Evolutionary conservation across 306 rosid genomes (phyloP).

Genomic region (Luffa aegyptiaca): DNA sequence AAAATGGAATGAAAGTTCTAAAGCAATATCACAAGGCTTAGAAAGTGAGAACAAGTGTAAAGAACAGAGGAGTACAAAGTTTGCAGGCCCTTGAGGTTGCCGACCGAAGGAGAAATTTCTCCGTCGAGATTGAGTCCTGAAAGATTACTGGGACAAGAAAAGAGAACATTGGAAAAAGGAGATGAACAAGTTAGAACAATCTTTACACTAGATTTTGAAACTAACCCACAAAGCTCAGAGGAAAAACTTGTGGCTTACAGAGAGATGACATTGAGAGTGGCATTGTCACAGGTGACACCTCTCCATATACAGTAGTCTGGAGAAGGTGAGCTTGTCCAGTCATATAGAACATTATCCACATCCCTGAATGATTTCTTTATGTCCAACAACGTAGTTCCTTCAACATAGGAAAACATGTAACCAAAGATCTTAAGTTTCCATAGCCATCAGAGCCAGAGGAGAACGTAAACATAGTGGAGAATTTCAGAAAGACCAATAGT

Average conservation of each 20-base stretch:
- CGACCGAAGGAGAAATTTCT: conserved; percentile 83
- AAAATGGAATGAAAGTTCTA: not conserved
- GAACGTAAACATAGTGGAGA: not conserved
- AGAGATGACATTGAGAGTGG: conserved; percentile 65
- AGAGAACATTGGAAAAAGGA: not conserved
- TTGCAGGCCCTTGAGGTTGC: conserved; percentile 60
- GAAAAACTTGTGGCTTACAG: conserved; percentile 48
- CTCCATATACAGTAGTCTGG: conserved; percentile 90
- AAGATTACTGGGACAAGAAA: conserved; percentile 53
- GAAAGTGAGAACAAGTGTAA: not conserved
- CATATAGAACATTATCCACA: conserved; percentile 79
- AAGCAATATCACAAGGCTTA: not conserved
- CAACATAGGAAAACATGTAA: conserved; percentile 18
- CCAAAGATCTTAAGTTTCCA: not conserved
- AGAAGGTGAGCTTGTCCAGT: conserved; percentile 76
- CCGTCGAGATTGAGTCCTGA: conserved; percentile 85
- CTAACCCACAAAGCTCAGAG: not conserved
- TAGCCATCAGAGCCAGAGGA: conserved; percentile 6
- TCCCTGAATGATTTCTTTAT: conserved; percentile 88
- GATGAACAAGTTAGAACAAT: conserved; percentile 6
- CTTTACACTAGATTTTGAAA: not conserved
- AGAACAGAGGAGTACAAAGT: conserved; percentile 38
- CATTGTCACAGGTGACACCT: conserved; percentile 83
- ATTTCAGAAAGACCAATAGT: not conserved
- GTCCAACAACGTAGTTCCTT: conserved; percentile 73